Evolutionary conservation across 2,329 filamentous ascomycete genomes (phyloP).

Genomic region (Calycina herbarum): DNA sequence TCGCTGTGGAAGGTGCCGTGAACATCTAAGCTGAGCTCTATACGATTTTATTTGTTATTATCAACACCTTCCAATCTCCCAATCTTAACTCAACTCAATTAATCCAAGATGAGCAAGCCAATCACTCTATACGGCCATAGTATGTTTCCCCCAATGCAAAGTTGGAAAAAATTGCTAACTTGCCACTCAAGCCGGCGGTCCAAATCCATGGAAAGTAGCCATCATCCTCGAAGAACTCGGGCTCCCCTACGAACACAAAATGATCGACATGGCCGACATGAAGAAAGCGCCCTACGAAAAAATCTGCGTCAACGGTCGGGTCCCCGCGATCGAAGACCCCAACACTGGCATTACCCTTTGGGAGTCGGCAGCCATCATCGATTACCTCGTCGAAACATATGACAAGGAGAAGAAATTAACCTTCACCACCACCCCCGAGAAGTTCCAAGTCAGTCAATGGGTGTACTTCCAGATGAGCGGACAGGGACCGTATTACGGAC

Average conservation of each 20-base stretch:
- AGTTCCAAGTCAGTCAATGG: slow-evolving; percentile 40
- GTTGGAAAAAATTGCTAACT: neutral
- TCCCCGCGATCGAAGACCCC: slow-evolving; percentile 40
- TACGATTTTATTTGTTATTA: neutral
- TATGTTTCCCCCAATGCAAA: neutral
- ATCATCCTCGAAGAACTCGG: slow-evolving; percentile 46
- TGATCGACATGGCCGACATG: slow-evolving; percentile 41
- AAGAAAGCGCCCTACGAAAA: slow-evolving; percentile 42
- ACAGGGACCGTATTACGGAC: slow-evolving; percentile 44
- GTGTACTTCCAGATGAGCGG: slow-evolving; percentile 42
- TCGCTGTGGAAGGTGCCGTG: neutral
- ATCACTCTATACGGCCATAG: neutral
- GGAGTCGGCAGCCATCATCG: slow-evolving; percentile 47
- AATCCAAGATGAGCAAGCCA: neutral
- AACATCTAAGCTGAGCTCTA: neutral
- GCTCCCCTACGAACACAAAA: slow-evolving; percentile 41
- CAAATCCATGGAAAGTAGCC: slow-evolving; percentile 41
- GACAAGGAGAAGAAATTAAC: slow-evolving; percentile 40
- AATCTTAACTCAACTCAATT: neutral
- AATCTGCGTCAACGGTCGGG: slow-evolving; percentile 33
- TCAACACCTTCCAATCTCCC: neutral
- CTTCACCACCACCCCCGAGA: slow-evolving; percentile 36
- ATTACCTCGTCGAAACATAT: slow-evolving; percentile 41
- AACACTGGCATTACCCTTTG: slow-evolving; percentile 44
- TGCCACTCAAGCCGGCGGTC: slow-evolving; percentile 7